These are phyloP conservation scores for Lecanicillium sp. DNA, from an alignment of 2,329 filamentous ascomycete genomes.

Conservation along the genomic window DNA sequence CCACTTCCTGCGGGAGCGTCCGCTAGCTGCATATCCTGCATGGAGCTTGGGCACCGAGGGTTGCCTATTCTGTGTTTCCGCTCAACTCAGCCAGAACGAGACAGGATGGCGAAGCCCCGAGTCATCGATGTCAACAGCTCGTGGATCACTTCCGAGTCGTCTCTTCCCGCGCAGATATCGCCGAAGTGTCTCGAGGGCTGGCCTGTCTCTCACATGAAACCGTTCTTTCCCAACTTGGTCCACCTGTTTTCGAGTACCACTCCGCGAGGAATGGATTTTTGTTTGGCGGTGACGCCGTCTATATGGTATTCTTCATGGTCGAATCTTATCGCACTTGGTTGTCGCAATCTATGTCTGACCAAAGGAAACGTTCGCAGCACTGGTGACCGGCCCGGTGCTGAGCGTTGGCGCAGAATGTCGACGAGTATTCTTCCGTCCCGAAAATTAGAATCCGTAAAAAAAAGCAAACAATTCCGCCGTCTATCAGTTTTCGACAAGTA, in stretches of 20 bases:
- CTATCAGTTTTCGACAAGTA: constrained; percentile 13
- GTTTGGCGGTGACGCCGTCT: constrained; percentile 14
- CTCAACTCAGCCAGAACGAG: constrained; percentile 4
- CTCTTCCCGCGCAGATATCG: not conserved
- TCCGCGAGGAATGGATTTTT: constrained; percentile 15
- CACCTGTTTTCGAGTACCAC: constrained; percentile 13
- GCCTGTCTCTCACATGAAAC: constrained; percentile 7
- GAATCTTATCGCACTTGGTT: constrained; percentile 3
- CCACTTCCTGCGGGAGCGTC: constrained; percentile 13
- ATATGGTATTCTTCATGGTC: constrained; percentile 7
- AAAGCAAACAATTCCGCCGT: constrained; percentile 12
- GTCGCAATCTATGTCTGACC: constrained; percentile 7
- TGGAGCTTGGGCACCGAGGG: constrained; percentile 2
- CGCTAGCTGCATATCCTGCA: constrained; percentile 9
- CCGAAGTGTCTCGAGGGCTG: no score
- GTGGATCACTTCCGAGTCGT: not conserved
- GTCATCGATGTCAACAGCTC: no score
- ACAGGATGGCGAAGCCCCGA: no score
- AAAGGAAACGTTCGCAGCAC: not conserved
- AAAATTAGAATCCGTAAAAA: constrained; percentile 5
- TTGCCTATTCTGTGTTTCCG: constrained; percentile 5
- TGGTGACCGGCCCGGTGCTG: constrained; percentile 7
- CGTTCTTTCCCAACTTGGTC: constrained; percentile 2
- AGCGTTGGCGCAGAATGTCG: not conserved
- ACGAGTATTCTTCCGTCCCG: not conserved